Evolutionary conservation across 78 protist genomes (phyloP).

Genomic region (Emiliania huxleyi): DNA sequence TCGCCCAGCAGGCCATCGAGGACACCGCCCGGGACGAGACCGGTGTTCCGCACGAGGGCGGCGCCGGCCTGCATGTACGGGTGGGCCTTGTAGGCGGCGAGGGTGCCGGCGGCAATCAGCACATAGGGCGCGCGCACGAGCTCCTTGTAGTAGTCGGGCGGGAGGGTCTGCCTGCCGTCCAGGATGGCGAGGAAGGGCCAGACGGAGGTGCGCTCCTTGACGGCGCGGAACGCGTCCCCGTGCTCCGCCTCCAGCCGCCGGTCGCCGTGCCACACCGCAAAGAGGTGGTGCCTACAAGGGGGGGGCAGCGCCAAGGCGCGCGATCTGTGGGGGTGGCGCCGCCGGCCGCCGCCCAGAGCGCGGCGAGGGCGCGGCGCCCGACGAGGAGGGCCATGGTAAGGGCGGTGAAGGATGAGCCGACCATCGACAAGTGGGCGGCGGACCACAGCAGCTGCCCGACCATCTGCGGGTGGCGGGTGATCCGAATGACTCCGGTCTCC

Average conservation of each 20-base stretch:
- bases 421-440: neutral
- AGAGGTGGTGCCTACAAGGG: conserved; percentile 27
- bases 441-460: conserved; percentile 3
- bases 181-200: neutral
- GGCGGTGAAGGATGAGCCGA: neutral
- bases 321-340: too few relatives aligned
- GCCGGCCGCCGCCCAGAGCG: too few relatives aligned
- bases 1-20: neutral
- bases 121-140: neutral
- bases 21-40: neutral
- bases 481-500: neutral
- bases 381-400: neutral
- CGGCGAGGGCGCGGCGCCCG: too few relatives aligned
- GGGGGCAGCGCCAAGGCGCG: too few relatives aligned
- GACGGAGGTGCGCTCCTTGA: neutral
- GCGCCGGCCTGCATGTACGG: conserved; percentile 26
- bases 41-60: neutral
- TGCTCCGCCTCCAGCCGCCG: neutral
- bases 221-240: neutral
- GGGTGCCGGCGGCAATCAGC: neutral
- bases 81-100: neutral
- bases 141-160: conserved; percentile 1
- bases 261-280: conserved; percentile 10
- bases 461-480: conserved; percentile 36
- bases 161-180: neutral